Evolutionary conservation across 2,329 filamentous ascomycete species (phyloP), one percentile per base, ranked within the genome.

Genomic region (Colletotrichum shisoi): DNA sequence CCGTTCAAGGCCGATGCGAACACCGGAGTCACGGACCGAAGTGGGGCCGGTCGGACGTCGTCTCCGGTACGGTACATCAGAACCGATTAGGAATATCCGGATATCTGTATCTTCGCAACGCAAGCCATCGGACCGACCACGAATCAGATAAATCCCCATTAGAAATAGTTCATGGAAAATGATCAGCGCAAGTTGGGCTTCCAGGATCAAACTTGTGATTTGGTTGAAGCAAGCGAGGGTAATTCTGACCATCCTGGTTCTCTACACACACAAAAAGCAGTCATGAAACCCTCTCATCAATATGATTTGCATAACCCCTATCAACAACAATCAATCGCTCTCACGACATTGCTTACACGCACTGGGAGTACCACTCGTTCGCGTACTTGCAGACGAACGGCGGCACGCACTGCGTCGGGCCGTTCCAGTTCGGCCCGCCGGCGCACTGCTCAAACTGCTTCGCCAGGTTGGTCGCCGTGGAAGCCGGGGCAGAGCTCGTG

Each of bases 291-390:
- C 31, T 3, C 31, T 9, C 31, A 34, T 34, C 1, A 1, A 7
- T 34, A 34, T 9, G 31, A 9, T n/a, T n/a, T n/a, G n/a, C n/a
- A n/a, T n/a, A n/a, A n/a, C n/a, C n/a, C n/a, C n/a, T n/a, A 1
- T 15, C 57, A 2, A 6, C 1, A 1, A 34, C 17, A 1, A 34
- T 31, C 9, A 15, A 9, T 5, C 3, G 6, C 7, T 44, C 11
- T 48, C 4, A 2, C 0, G 17, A 3, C 4, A n/a, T n/a, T 42
- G n/a, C 46, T 57, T 72, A 81, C 68, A 79, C 63, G 71, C 80
- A 82, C 73, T 82, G 80, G 27, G 66, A 78, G 73, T 81, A 82
- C 70, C 71, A 82, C 53, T 75, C 73, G 69, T 81, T 82, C 59
- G 40, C 4, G 31, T 31, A 42, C 17, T 62, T 72, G 71, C 81